Conservation (phyloP, 306 rosid genomes). For the Vigna angularis region DNA sequence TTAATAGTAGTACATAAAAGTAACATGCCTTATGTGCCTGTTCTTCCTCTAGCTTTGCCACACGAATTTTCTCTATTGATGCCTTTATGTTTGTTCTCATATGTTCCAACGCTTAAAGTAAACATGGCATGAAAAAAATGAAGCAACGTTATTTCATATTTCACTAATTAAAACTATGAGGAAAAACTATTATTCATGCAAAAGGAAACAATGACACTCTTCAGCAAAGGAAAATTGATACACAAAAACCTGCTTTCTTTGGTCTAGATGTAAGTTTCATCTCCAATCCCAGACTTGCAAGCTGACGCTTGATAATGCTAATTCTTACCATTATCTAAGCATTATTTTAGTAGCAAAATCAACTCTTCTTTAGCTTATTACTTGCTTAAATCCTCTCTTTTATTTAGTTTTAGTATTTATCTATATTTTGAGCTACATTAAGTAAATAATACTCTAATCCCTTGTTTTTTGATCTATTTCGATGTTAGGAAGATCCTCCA, state of each 20-base stretch:
- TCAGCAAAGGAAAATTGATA: background rate
- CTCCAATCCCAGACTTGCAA: conserved; percentile 77
- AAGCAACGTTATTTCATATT: conserved; percentile 44
- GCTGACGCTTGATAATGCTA: conserved; percentile 42
- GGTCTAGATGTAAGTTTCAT: conserved; percentile 95
- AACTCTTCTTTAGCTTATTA: no score
- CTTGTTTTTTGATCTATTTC: no score
- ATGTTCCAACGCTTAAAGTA: conserved; percentile 78
- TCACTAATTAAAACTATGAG: conserved; percentile 29
- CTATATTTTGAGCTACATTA: no score
- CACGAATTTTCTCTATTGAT: conserved; percentile 72
- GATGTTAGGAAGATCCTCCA: no score
- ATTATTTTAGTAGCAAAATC: no score
- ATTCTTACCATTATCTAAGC: no score
- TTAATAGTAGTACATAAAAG: conserved; percentile 21
- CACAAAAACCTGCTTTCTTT: conserved; percentile 82
- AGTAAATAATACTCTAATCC: no score
- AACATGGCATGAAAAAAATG: conserved; percentile 39
- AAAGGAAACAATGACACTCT: conserved; percentile 35
- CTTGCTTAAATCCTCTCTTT: no score
- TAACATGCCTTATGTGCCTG: conserved; percentile 68
- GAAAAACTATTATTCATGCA: background rate
- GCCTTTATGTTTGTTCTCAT: conserved; percentile 87
- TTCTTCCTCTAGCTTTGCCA: conserved; percentile 85
- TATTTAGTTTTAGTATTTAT: no score